Evolutionary conservation across 352 stramenopile genomes (phyloP), one percentile per base, ranked within the genome.

Genomic region (Globisporangium recalcitrans): DNA sequence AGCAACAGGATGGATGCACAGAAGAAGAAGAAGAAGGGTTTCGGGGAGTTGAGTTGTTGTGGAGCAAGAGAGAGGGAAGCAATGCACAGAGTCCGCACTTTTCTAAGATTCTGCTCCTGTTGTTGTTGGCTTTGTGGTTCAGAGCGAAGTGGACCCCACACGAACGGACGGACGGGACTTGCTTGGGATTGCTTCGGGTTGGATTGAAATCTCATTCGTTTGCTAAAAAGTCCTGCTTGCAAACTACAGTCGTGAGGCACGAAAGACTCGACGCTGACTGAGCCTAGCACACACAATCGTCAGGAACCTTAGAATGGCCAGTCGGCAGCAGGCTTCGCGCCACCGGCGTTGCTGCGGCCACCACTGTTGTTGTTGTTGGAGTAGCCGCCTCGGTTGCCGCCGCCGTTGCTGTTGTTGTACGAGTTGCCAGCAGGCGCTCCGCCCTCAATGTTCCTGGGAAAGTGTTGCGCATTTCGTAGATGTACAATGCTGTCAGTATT

Each of bases 301-400:
- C n/a, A n/a, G n/a, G n/a, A 42, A 5, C n/a, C 36, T 73, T 85
- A 90, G 62, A 92, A 92, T 14, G 83, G 83, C 83, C 83, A 92
- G 48, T 90, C 81, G n/a, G 74, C 75, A 34, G 75, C 77, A 48
- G 80, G 69, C 56, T 83, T 82, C 42, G 58, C 73, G 10, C 52
- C 47, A 14, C 56, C 52, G 14, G 32, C 34, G 51, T 40, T 58
- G 36, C 21, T 44, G 52, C 59, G 59, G 56, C 69, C 79, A 31
- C 64, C 69, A 22, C 66, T 63, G 46, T 66, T 69, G 53, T 67
- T 75, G 32, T 58, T 65, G 52, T 54, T 66, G 59, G 24, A 65
- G 40, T 26, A 49, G 55, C 75, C 73, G 63, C 67, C 65, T 53
- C 51, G 63, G 53, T 68, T 80, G n/a, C n/a, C n/a, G n/a, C n/a